These are phyloP conservation scores for Bruguiera hainesii DNA, from an alignment of 441 rosid genomes.

Conservation along the genomic window DNA sequence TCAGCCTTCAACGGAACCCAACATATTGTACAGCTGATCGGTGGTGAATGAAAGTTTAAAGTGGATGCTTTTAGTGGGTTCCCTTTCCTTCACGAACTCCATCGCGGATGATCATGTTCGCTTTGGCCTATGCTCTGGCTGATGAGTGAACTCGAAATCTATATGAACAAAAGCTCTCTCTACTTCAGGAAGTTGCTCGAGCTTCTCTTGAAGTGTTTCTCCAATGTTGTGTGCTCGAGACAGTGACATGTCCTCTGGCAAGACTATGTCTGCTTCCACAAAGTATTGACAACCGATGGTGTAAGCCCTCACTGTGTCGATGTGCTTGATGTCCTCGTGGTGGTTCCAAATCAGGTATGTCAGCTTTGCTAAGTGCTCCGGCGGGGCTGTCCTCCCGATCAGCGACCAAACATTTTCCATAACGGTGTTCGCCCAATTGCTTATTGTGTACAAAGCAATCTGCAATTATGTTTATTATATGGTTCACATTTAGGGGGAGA, in stretches of 20 bases:
- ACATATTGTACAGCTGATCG: no score
- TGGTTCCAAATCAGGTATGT: slow-evolving; percentile 78
- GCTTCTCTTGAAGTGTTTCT: slow-evolving; percentile 70
- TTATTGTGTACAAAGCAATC: slow-evolving; percentile 66
- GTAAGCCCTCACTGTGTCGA: slow-evolving; percentile 64
- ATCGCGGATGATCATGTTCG: not conserved
- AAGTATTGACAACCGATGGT: slow-evolving; percentile 63
- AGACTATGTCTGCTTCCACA: slow-evolving; percentile 62
- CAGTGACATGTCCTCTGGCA: slow-evolving; percentile 58
- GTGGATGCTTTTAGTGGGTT: no score
- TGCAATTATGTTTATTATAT: slow-evolving; percentile 19
- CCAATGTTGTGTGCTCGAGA: slow-evolving; percentile 63
- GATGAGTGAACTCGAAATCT: slow-evolving; percentile 44
- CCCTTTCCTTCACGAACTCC: no score
- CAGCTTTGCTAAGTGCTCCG: slow-evolving; percentile 56
- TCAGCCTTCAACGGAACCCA: no score
- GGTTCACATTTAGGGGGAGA: not conserved
- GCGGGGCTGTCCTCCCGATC: slow-evolving; percentile 67
- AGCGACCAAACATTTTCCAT: slow-evolving; percentile 64
- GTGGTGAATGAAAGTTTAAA: no score
- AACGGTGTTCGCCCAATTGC: slow-evolving; percentile 60
- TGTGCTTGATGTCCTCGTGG: slow-evolving; percentile 56
- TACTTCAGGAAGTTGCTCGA: slow-evolving; percentile 60
- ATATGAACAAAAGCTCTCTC: slow-evolving; percentile 75
- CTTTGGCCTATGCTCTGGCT: slow-evolving; percentile 45